phyloP scores from a whole-genome alignment of 768 basidiomycete genomes.

The Tubosaeta sp. region DNA sequence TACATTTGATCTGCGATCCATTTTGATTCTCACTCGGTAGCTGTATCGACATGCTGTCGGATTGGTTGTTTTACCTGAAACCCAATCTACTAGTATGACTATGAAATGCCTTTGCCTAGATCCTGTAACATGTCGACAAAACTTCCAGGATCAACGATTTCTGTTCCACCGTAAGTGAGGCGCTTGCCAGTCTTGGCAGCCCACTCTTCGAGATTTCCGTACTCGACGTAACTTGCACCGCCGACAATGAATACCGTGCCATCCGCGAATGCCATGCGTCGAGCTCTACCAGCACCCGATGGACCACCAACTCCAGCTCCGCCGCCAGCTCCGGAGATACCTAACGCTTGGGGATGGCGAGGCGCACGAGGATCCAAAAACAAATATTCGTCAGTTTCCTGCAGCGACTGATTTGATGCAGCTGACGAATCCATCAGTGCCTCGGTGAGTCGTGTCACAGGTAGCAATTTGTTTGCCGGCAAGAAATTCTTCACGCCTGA shows the following conservation, averaged over 20 bases:
- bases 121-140: slow-evolving; percentile 72
- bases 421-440: slow-evolving; percentile 97
- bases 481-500: slow-evolving; percentile 98
- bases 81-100: slow-evolving; percentile 27
- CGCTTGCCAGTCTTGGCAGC: slow-evolving; percentile 74
- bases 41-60: neutral
- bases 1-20: slow-evolving; percentile 9
- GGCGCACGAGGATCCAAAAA: slow-evolving; percentile 89
- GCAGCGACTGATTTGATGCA: slow-evolving; percentile 89
- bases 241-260: slow-evolving; percentile 93
- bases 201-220: slow-evolving; percentile 95
- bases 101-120: slow-evolving; percentile 47
- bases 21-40: slow-evolving; percentile 11
- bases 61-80: neutral
- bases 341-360: slow-evolving; percentile 47
- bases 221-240: slow-evolving; percentile 96
- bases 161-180: slow-evolving; percentile 93
- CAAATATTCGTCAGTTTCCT: slow-evolving; percentile 94
- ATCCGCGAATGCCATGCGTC: slow-evolving; percentile 78
- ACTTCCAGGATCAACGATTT: slow-evolving; percentile 84
- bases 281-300: slow-evolving; percentile 36
- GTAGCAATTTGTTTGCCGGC: slow-evolving; percentile 89
- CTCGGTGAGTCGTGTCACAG: slow-evolving; percentile 88
- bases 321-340: slow-evolving; percentile 43
- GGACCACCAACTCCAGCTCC: slow-evolving; percentile 37